Evolutionary conservation across 306 rosid genomes (phyloP), one percentile per base, ranked within the genome.

Genomic region (Mimosa pudica): DNA sequence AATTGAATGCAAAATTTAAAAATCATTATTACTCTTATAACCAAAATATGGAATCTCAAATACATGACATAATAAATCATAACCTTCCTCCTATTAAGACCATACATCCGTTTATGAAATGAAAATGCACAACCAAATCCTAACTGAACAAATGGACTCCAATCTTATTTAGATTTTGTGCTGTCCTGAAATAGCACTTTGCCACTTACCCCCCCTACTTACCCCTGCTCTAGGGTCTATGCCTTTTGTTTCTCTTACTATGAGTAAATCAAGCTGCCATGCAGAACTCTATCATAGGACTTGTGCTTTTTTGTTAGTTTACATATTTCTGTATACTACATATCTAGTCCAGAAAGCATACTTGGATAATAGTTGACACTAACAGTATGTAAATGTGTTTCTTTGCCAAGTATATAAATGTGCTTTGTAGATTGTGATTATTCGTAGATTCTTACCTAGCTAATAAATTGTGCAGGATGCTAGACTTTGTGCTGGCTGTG

Each of bases 401-500:
- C 10, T 47, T 47, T 9, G 51, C 51, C 51, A 47, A 47, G 13
- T 47, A 47, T 36, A 57, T 48, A 41, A 41, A 11, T 57, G 38
- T 57, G 20, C 6, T 41, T 20, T 5, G 30, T 11, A 67, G 44
- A 66, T 44, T 61, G 38, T 75, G 64, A 74, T 77, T 74, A 33
- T 12, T 32, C 32, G 42, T 13, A 62, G 42, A 33, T 32, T 62
- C 38, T 62, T 62, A 62, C 33, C 66, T 17, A 60, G 41, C 83
- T 69, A 72, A 69, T 77, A 49, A 71, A 76, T 74, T 77, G 20
- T 82, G 89, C 92, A 94, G 98, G 89, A 85, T 36, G 20, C 85
- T 70, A 79, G 77, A 79, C 82, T 81, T 48, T 94, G 98, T 84
- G 90, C 84, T 80, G 91, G 97, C 70, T 94, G 98, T 82, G 95